Evolutionary conservation across 179 eudicot species (phyloP).

Genomic region (Carnegiea gigantea): DNA sequence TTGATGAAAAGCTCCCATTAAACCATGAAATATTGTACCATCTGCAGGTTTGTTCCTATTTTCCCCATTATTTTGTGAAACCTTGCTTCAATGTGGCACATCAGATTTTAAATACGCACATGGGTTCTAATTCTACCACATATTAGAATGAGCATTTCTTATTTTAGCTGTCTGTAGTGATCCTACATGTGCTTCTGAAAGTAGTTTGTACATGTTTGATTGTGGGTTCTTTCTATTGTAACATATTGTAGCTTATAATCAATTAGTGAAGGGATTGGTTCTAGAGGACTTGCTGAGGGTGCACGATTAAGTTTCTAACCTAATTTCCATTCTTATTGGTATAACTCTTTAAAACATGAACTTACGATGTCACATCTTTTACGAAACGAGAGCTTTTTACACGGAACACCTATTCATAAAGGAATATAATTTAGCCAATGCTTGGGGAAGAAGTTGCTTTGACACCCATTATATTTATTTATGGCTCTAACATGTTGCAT

Average conservation of each 20-base stretch:
- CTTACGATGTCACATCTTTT: neutral
- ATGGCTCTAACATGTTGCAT: neutral
- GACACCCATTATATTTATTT: neutral
- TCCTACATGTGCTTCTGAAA: neutral
- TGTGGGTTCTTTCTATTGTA: neutral
- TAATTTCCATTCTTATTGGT: neutral
- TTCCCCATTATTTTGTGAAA: neutral
- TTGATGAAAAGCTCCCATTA: conserved; percentile 73
- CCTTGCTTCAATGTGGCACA: conserved; percentile 6
- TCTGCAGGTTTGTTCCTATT: conserved; percentile 58
- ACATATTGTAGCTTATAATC: neutral
- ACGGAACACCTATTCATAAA: neutral
- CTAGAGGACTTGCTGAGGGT: too few relatives aligned
- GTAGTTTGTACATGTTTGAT: neutral
- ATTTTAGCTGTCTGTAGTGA: neutral
- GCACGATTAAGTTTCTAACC: neutral
- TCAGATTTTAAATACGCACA: neutral
- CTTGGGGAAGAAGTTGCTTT: neutral
- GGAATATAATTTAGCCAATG: neutral
- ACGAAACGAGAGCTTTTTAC: neutral
- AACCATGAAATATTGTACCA: conserved; percentile 93
- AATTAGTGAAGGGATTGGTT: neutral
- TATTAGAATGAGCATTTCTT: neutral
- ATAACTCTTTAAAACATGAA: neutral
- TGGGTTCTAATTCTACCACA: neutral